A percentile compares a stretch with the other conserved stretches of the same genome.
These are phyloP conservation scores for Fagopyrum tataricum DNA, from an alignment of 148 eudicot genomes.

Conservation along the genomic window DNA sequence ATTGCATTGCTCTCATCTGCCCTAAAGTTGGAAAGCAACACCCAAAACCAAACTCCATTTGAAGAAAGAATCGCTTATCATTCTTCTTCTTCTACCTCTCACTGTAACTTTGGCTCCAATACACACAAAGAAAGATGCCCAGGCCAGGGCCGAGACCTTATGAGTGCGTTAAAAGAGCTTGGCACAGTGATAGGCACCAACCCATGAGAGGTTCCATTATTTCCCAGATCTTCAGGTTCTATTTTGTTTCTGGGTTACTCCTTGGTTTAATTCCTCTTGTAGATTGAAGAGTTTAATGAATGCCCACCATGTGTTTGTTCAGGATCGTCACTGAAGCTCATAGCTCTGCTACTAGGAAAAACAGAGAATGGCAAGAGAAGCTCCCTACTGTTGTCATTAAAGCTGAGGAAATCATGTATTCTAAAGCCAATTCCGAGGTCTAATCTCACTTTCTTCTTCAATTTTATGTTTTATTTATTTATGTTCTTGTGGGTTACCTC, in stretches of 20 bases:
- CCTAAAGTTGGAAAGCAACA: slow-evolving; percentile 12
- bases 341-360: slow-evolving; percentile 51
- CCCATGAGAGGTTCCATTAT: slow-evolving; percentile 85
- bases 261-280: not conserved
- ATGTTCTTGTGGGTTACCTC: not conserved
- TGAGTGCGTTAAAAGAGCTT: slow-evolving; percentile 93
- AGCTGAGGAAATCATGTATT: slow-evolving; percentile 96
- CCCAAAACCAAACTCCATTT: slow-evolving; percentile 15
- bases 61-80: slow-evolving; percentile 28
- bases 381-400: slow-evolving; percentile 76
- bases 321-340: slow-evolving; percentile 75
- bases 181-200: slow-evolving; percentile 94
- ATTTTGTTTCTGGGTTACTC: not conserved
- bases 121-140: slow-evolving; percentile 45
- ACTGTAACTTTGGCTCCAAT: not conserved
- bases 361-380: slow-evolving; percentile 95
- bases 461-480: not conserved
- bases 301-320: slow-evolving; percentile 46
- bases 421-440: slow-evolving; percentile 99
- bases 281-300: not conserved
- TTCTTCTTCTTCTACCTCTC: slow-evolving; percentile 15
- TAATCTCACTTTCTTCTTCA: not conserved
- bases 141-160: slow-evolving; percentile 95
- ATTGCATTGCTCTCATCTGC: not conserved
- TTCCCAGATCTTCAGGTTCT: slow-evolving; percentile 68